Evolutionary conservation across 306 rosid species (phyloP).

Genomic region (Gynostemma pentaphyllum): DNA sequence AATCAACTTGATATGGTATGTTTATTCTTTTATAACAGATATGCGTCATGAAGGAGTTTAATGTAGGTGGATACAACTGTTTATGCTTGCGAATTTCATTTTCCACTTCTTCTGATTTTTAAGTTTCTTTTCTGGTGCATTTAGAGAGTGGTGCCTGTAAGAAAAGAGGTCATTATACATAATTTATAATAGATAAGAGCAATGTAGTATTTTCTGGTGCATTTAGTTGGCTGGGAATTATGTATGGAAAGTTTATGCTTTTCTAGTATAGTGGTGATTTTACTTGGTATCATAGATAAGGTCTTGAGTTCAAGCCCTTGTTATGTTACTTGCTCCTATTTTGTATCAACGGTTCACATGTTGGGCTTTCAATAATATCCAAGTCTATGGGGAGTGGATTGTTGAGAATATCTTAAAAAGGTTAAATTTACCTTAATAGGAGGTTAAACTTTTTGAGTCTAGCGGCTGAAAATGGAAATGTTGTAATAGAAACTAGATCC

Average conservation of each 20-base stretch:
- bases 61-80: background rate
- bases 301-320: too few relatives aligned
- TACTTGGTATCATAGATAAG: too few relatives aligned
- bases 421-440: too few relatives aligned
- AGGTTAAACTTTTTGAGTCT: too few relatives aligned
- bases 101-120: background rate
- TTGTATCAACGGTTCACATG: too few relatives aligned
- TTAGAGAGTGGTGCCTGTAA: background rate
- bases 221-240: background rate
- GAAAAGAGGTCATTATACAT: background rate
- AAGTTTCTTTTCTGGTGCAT: conserved; percentile 1
- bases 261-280: too few relatives aligned
- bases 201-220: background rate
- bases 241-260: background rate
- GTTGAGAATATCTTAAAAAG: too few relatives aligned
- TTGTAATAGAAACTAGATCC: background rate
- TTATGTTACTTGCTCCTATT: too few relatives aligned
- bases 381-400: too few relatives aligned
- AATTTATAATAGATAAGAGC: background rate
- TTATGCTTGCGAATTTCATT: background rate
- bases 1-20: conserved; percentile 80
- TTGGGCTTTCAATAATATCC: too few relatives aligned
- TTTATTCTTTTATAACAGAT: background rate
- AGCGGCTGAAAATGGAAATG: background rate
- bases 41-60: background rate